These are phyloP conservation scores for Vaccinium macrocarpon DNA, from an alignment of 148 eudicot genomes.

Conservation along the genomic window DNA sequence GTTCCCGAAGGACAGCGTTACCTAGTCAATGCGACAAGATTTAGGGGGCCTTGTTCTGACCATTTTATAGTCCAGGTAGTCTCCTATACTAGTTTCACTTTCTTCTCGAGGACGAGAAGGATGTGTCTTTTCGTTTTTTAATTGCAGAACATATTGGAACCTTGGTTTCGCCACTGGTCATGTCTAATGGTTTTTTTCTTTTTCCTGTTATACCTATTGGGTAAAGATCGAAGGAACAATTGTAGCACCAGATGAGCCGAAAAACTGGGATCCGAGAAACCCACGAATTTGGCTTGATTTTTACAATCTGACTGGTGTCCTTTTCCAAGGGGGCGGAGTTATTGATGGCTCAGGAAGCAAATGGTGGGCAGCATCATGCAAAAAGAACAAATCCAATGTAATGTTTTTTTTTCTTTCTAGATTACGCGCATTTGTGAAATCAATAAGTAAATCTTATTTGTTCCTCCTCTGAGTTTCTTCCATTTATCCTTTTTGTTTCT, in stretches of 20 bases:
- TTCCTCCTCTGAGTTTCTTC: constrained; percentile 19
- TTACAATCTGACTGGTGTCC: constrained; percentile 59
- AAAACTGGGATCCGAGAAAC: constrained; percentile 68
- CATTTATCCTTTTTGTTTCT: constrained; percentile 13
- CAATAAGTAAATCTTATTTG: neutral
- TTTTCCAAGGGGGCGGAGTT: constrained; percentile 83
- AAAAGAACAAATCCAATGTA: constrained; percentile 91
- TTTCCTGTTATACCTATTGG: neutral
- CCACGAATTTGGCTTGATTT: constrained; percentile 72
- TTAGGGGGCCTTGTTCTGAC: neutral
- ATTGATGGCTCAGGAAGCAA: constrained; percentile 97
- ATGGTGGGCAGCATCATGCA: constrained; percentile 99
- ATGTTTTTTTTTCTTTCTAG: constrained; percentile 13
- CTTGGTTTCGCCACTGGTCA: neutral
- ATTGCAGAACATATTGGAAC: neutral
- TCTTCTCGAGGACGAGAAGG: neutral
- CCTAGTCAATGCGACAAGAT: neutral
- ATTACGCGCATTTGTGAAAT: neutral
- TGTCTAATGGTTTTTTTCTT: constrained; percentile 7
- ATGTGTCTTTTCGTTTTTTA: neutral
- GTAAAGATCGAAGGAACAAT: constrained; percentile 84
- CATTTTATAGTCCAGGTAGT: constrained; percentile 51
- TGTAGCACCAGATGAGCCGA: constrained; percentile 86
- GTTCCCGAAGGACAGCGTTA: neutral
- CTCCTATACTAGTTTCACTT: neutral